Base-by-base conservation (phyloP, 1,139 yeast genomes). In the Yamadazyma blattariae region DNA sequence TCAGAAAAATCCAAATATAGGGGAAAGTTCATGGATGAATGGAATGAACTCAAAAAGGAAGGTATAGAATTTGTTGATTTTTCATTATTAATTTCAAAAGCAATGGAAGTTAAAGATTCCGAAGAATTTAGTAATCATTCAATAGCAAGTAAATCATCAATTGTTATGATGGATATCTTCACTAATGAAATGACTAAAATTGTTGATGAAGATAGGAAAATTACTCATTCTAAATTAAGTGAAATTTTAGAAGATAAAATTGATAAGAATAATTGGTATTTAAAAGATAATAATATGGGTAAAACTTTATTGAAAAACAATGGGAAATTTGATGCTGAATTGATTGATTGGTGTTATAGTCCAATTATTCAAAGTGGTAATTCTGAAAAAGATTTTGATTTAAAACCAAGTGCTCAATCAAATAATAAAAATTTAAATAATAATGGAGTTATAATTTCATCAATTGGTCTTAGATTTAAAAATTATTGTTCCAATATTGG, bases 311-410 rank as follows among this genome's bases (percentile, higher is more conserved):
- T 66, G 41, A 71, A 64, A 27, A 65, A 63, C 25, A 47, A 54
- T 37, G 53, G 65, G 32, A 79, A 79, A 37, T 84, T 88, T 48
- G 96, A 88, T 51, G 70, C 84, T 3, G 81, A 79, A 42, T 78
- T 80, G 44, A 64, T 92, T 25, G 97, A 92, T 59, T 92, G 97
- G 97, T 86, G 96, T 50, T 89, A 88, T 59, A 79, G 89, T 32
- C 97, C 98, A 21, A 85, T 88, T 38, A 74, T 92, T 40, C 96
- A 90, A 61, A 83, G 95, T 49, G 95, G 95, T 35, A 89, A 88
- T 29, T n/a, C n/a, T n/a, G n/a, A n/a, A n/a, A n/a, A n/a, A n/a
- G 79, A 80, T 36, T 90, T 81, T 54, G 96, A 89, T 57, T 69
- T 90, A 53, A 82, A 75, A 51, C 94, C 95, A 30, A 82, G 94